Evolutionary conservation across 805 yeast species (phyloP).

Genomic region (Cyberlindnera mrakii): DNA sequence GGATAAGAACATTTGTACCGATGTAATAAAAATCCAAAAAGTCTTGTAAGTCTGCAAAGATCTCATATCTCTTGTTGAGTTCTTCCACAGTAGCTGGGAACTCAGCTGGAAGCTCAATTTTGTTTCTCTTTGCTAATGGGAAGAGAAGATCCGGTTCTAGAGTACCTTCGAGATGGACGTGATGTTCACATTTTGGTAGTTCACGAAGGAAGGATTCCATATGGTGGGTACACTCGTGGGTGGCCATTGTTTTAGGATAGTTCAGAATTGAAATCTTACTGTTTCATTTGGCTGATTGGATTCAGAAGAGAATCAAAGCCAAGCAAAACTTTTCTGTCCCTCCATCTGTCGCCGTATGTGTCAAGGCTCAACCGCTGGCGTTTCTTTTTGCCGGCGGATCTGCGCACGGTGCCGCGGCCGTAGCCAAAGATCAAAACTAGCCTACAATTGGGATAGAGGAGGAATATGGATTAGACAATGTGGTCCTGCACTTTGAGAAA

Average conservation of each 20-base stretch:
- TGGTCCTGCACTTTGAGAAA: constrained; percentile 1
- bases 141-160: constrained; percentile 70
- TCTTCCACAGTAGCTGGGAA: constrained; percentile 59
- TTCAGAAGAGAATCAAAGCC: too few relatives aligned
- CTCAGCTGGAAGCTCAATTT: constrained; percentile 49
- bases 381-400: too few relatives aligned
- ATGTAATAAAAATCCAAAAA: constrained; percentile 74
- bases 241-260: constrained; percentile 9
- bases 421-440: background rate
- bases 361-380: too few relatives aligned
- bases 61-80: constrained; percentile 50
- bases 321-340: too few relatives aligned
- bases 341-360: too few relatives aligned
- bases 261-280: background rate
- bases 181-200: constrained; percentile 85
- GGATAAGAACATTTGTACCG: constrained; percentile 70
- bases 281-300: background rate
- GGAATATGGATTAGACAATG: background rate
- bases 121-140: constrained; percentile 61
- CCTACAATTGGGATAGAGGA: too few relatives aligned
- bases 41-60: constrained; percentile 67
- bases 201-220: constrained; percentile 53
- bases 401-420: background rate
- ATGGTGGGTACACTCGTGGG: constrained; percentile 28
- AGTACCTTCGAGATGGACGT: constrained; percentile 80